These are phyloP conservation scores for Suhomyces wounanorum DNA, from an alignment of 1,139 yeast genomes.

Conservation along the genomic window DNA sequence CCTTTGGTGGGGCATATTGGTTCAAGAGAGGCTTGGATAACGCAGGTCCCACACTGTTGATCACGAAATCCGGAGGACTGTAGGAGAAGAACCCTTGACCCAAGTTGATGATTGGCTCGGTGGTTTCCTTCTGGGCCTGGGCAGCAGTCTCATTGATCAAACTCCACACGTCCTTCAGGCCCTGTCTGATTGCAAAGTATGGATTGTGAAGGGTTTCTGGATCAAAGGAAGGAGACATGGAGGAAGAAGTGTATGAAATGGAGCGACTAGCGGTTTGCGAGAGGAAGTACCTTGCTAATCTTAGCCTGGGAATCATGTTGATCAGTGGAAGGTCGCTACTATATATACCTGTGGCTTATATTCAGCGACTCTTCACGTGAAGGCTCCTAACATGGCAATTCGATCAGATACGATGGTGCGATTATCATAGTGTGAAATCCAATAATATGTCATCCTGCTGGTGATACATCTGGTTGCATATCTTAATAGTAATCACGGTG, in stretches of 20 bases:
- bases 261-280: not conserved
- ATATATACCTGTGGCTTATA: constrained; percentile 9
- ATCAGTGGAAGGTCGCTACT: not conserved
- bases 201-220: constrained; percentile 51
- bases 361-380: constrained; percentile 6
- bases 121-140: constrained; percentile 61
- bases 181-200: constrained; percentile 56
- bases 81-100: constrained; percentile 98
- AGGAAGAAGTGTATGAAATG: not conserved
- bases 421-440: not conserved
- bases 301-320: not conserved
- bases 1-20: constrained; percentile 91
- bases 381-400: not conserved
- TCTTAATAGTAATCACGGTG: too few relatives aligned
- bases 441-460: not conserved
- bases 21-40: constrained; percentile 71
- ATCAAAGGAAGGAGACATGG: constrained; percentile 1
- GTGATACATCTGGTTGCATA: too few relatives aligned
- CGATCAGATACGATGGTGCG: not conserved
- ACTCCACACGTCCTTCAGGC: constrained; percentile 89
- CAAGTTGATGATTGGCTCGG: constrained; percentile 75
- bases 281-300: not conserved
- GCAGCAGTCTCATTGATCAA: constrained; percentile 95
- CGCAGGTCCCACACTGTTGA: constrained; percentile 78
- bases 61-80: constrained; percentile 88